These are phyloP conservation scores for Curvularia spicifera DNA, from an alignment of 2,329 filamentous ascomycete genomes.

Conservation along the genomic window DNA sequence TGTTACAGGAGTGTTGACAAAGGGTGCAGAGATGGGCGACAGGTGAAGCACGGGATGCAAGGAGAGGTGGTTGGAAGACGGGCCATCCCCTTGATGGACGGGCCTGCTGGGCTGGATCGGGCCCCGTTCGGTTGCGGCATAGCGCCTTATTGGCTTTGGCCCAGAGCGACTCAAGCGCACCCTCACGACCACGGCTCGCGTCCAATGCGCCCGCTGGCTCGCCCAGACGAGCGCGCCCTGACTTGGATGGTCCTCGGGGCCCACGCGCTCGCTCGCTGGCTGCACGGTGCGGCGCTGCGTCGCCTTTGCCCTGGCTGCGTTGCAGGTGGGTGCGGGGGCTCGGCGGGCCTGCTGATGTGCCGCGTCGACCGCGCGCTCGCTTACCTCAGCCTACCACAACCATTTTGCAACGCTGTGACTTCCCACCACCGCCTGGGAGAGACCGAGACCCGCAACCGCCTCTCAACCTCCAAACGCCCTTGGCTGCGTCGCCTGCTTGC, in stretches of 20 bases:
- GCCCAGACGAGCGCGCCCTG: neutral
- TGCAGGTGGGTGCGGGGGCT: neutral
- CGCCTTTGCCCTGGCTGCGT: too few relatives aligned
- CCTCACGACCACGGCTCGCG: too few relatives aligned
- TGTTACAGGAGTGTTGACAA: conserved; percentile 25
- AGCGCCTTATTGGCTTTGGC: conserved; percentile 16
- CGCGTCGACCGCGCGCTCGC: conserved; percentile 14
- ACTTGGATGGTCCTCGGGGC: too few relatives aligned
- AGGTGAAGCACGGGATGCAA: conserved; percentile 22
- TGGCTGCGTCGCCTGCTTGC: conserved; percentile 40
- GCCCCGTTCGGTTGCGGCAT: conserved; percentile 11
- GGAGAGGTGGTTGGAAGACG: conserved; percentile 32
- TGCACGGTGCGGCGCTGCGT: neutral
- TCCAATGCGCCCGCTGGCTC: neutral
- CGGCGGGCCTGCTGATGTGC: neutral
- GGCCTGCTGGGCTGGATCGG: conserved; percentile 16
- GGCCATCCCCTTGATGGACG: conserved; percentile 20
- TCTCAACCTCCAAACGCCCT: conserved; percentile 18
- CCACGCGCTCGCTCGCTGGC: neutral
- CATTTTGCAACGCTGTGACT: conserved; percentile 23
- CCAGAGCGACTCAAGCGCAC: neutral
- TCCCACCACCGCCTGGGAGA: conserved; percentile 25
- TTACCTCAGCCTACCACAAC: conserved; percentile 27
- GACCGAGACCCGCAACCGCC: conserved; percentile 21
- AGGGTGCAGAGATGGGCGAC: conserved; percentile 31